Conservation (phyloP, 1,284 basidiomycete species). For the Earliella scabrosa region DNA sequence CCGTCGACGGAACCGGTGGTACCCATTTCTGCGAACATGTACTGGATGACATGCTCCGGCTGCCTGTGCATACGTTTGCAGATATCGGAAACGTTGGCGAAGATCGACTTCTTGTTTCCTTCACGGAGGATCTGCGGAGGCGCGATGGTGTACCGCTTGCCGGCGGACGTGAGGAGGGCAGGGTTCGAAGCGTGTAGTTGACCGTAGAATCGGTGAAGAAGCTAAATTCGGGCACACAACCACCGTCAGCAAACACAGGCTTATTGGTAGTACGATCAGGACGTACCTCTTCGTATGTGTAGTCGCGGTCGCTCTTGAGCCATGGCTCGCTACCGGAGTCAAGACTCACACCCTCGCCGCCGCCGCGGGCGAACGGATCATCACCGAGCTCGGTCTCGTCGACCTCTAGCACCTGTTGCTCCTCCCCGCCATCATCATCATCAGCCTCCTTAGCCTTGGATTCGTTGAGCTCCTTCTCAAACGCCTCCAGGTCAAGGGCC, state of each 20-base stretch:
- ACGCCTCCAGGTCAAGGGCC: constrained; percentile 77
- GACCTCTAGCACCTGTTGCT: constrained; percentile 52
- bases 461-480: constrained; percentile 87
- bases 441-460: constrained; percentile 66
- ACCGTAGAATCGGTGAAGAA: constrained; percentile 91
- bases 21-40: constrained; percentile 98
- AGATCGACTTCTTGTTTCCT: constrained; percentile 96
- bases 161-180: constrained; percentile 82
- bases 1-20: constrained; percentile 97
- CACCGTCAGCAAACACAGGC: neutral
- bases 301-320: constrained; percentile 93
- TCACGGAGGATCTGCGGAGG: constrained; percentile 96
- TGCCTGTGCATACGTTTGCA: constrained; percentile 99
- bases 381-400: constrained; percentile 86
- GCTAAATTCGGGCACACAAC: constrained; percentile 49
- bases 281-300: constrained; percentile 89
- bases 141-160: constrained; percentile 96
- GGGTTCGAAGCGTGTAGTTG: constrained; percentile 95
- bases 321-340: constrained; percentile 82
- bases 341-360: constrained; percentile 53
- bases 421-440: constrained; percentile 58
- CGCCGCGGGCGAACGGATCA: constrained; percentile 77
- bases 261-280: too few relatives aligned
- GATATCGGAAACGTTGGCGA: constrained; percentile 96
- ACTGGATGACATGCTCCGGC: constrained; percentile 99